Evolutionary conservation across 108 stramenopile genomes (phyloP).

Genomic region (Cyclostephanos tholiformis): DNA sequence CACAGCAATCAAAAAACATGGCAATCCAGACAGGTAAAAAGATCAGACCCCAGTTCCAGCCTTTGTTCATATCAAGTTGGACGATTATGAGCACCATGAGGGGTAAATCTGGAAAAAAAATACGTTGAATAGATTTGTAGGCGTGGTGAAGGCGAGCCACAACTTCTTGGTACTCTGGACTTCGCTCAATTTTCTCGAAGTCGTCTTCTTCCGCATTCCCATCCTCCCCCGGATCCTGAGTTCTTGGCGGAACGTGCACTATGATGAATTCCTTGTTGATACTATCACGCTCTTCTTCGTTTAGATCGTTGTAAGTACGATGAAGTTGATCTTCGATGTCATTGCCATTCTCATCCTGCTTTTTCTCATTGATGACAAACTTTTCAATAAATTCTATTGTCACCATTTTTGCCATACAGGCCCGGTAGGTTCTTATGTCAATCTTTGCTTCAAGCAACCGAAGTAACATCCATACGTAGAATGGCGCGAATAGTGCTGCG

Average conservation of each 20-base stretch:
- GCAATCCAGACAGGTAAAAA: slow-evolving; percentile 75
- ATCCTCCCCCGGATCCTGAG: slow-evolving; percentile 35
- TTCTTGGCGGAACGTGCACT: slow-evolving; percentile 61
- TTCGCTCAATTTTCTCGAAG: slow-evolving; percentile 58
- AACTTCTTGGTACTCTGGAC: slow-evolving; percentile 69
- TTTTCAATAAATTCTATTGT: slow-evolving; percentile 62
- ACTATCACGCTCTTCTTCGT: slow-evolving; percentile 63
- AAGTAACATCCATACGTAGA: slow-evolving; percentile 47
- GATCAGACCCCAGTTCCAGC: slow-evolving; percentile 68
- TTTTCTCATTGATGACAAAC: slow-evolving; percentile 59
- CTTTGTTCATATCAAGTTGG: slow-evolving; percentile 64
- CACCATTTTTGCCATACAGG: slow-evolving; percentile 61
- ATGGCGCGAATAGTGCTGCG: slow-evolving; percentile 39
- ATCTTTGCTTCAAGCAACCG: slow-evolving; percentile 40
- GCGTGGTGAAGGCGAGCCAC: slow-evolving; percentile 49
- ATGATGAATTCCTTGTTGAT: slow-evolving; percentile 56
- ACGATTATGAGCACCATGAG: slow-evolving; percentile 66
- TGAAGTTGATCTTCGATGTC: slow-evolving; percentile 46
- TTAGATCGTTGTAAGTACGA: slow-evolving; percentile 58
- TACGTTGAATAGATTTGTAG: slow-evolving; percentile 36
- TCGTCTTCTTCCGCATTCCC: slow-evolving; percentile 50
- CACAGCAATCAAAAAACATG: slow-evolving; percentile 49
- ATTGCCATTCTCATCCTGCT: slow-evolving; percentile 49
- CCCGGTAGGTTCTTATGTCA: slow-evolving; percentile 31
- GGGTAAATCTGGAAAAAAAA: slow-evolving; percentile 58